Percentiles rank a stretch among this genome's conserved stretches.
phyloP scores from a whole-genome alignment of 768 basidiomycete genomes.

The Agrocybe chaxingu region DNA sequence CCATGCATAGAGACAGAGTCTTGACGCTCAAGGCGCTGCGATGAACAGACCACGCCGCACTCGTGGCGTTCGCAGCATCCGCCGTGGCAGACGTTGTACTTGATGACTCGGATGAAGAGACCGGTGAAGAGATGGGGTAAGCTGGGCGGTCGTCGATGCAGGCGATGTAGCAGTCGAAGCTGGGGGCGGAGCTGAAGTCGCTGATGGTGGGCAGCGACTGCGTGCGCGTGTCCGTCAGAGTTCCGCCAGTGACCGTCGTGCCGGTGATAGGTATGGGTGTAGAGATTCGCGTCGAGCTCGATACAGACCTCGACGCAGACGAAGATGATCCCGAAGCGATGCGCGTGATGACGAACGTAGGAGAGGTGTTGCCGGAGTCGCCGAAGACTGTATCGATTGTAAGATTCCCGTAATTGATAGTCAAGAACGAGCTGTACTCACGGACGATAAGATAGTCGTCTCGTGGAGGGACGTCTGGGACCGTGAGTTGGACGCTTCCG shows the following conservation, averaged over 20 bases:
- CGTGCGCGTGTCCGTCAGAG: conserved; percentile 1
- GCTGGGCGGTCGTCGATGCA: conserved; percentile 4
- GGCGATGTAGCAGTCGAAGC: conserved; percentile 16
- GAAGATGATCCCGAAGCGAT: conserved; percentile 32
- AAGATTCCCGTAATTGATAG: conserved; percentile 1
- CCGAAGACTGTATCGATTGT: conserved; percentile 49
- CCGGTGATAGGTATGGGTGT: conserved; percentile 30
- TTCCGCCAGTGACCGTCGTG: conserved; percentile 25
- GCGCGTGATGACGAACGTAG: conserved; percentile 53
- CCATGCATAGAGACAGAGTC: conserved; percentile 15
- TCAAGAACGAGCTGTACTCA: conserved; percentile 33
- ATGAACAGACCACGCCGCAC: conserved; percentile 23
- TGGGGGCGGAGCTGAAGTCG: conserved; percentile 6
- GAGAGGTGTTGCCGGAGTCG: conserved; percentile 63
- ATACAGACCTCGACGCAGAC: conserved; percentile 9
- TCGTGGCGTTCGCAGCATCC: conserved; percentile 14
- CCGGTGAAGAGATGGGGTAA: not conserved
- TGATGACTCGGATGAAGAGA: conserved; percentile 9
- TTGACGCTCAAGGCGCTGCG: conserved; percentile 5
- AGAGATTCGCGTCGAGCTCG: conserved; percentile 21
- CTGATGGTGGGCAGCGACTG: conserved; percentile 10
- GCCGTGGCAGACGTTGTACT: conserved; percentile 11
- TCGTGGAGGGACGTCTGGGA: conserved; percentile 44
- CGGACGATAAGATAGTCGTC: conserved; percentile 59
- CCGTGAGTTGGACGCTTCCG: conserved; percentile 46